Base-by-base conservation (phyloP, 352 stramenopile species). In the Globisporangium cystogenes region DNA sequence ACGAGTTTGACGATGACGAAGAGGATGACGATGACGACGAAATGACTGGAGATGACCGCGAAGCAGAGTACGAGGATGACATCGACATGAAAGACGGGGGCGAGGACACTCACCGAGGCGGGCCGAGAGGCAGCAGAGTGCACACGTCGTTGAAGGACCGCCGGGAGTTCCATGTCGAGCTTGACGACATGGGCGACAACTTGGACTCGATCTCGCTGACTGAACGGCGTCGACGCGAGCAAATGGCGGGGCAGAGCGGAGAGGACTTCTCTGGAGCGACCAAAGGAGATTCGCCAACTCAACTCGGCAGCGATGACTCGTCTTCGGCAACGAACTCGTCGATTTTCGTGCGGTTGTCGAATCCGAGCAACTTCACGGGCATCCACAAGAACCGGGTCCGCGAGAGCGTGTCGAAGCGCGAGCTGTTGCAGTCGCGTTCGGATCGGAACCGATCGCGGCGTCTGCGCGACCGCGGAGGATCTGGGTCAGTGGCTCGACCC, bases 301-400 rank as follows among this genome's bases (percentile, higher is more conserved):
- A 58, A 10, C 56, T 84, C 24, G 69, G 70, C 3, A 90, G 79
- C 44, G 82, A 89, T 33, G 82, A 90, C 45, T 86, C 76, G 21
- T 75, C 69, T 0, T 73, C 77, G 0, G 70, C 67, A 1, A 59
- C 56, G 6, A 51, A 56, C 7, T 64, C 67, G 11, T 66, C 65
- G 7, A 95, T 95, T 33, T 95, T 95, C 47, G 87, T 81, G 15
- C 73, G 85, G n/a, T 68, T 95, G 6, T 86, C 85, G 0, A 93
- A 95, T 37, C 85, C 85, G 41, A 92, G 65, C 27, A 95, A 93
- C 52, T 95, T 95, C 36, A 95, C 85, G 20, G 85, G 85, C 18
- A 95, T 92, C 53, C 85, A 95, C 73, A 92, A 92, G 64, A 90
- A 92, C 45, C 82, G 85, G 5, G 75, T 88, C 33, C 64, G 73